A percentile compares a stretch with the other conserved stretches of the same genome.
phyloP scores from a whole-genome alignment of 116 monocot genomes.

The Posidonia oceanica region DNA sequence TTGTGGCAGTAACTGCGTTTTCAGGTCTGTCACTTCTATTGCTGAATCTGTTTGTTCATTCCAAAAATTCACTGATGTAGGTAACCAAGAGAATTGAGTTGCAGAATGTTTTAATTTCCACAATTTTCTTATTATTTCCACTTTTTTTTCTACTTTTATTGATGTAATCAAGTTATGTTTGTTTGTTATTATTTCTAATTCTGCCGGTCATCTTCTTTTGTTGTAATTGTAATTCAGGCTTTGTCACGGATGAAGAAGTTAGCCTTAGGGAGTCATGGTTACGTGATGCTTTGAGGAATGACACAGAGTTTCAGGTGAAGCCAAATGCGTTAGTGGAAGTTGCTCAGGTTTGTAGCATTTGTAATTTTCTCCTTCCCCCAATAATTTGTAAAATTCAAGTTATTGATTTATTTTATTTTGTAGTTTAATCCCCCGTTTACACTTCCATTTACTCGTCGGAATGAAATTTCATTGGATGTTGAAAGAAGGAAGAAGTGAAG shows the following conservation, averaged over 20 bases:
- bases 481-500: slow-evolving; percentile 21
- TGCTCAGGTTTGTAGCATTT: slow-evolving; percentile 42
- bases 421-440: slow-evolving; percentile 92
- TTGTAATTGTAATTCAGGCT: slow-evolving; percentile 27
- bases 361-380: not conserved
- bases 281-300: slow-evolving; percentile 36
- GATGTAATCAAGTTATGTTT: too few species aligned
- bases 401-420: slow-evolving; percentile 13
- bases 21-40: slow-evolving; percentile 34
- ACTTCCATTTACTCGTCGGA: slow-evolving; percentile 74
- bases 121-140: too few species aligned
- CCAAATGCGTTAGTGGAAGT: slow-evolving; percentile 52
- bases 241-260: slow-evolving; percentile 69
- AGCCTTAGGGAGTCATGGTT: slow-evolving; percentile 38
- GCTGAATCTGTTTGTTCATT: not conserved
- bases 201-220: not conserved
- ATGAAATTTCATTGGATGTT: slow-evolving; percentile 79
- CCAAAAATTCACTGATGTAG: too few species aligned
- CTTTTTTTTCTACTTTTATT: too few species aligned
- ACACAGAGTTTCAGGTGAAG: slow-evolving; percentile 49
- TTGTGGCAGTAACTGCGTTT: slow-evolving; percentile 68
- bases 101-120: not conserved
- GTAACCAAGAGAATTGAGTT: too few species aligned
- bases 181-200: too few species aligned
- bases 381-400: not conserved